phyloP scores from a whole-genome alignment of 2,329 filamentous ascomycete genomes.

The Colletotrichum scovillei region DNA sequence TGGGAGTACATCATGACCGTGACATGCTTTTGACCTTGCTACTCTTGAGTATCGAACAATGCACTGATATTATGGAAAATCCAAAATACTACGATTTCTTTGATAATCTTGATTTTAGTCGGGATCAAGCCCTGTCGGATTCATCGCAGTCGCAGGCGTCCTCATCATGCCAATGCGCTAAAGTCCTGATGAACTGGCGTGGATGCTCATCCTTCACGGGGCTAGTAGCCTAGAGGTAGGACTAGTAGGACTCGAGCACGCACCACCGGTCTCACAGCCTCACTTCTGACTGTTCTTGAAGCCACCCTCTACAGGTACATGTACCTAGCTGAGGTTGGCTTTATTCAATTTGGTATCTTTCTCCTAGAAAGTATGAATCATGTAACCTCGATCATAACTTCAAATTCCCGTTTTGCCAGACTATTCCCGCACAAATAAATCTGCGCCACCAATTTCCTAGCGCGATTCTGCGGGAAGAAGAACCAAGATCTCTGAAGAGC shows the following conservation, averaged over 20 bases:
- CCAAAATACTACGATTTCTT: too few species aligned
- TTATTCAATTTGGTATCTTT: too few species aligned
- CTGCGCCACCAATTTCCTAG: neutral
- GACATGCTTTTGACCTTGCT: neutral
- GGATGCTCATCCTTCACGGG: neutral
- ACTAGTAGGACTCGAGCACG: neutral
- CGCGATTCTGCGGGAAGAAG: neutral
- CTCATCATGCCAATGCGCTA: neutral
- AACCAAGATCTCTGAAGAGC: neutral
- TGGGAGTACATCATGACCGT: neutral
- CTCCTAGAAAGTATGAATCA: too few species aligned
- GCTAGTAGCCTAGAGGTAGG: neutral
- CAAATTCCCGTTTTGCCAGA: neutral
- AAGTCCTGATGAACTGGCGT: neutral
- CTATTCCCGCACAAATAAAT: neutral
- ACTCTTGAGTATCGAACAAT: rapidly evolving
- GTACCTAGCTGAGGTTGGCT: too few species aligned
- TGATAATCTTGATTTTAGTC: rapidly evolving
- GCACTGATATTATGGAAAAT: neutral
- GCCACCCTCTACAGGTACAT: neutral
- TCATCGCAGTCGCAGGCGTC: neutral
- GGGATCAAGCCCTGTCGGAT: neutral
- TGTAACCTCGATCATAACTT: too few species aligned
- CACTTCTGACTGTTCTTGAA: neutral
- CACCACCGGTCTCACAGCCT: neutral